phyloP scores from a whole-genome alignment of 352 stramenopile genomes.

The Phytopythium mirpurense region DNA sequence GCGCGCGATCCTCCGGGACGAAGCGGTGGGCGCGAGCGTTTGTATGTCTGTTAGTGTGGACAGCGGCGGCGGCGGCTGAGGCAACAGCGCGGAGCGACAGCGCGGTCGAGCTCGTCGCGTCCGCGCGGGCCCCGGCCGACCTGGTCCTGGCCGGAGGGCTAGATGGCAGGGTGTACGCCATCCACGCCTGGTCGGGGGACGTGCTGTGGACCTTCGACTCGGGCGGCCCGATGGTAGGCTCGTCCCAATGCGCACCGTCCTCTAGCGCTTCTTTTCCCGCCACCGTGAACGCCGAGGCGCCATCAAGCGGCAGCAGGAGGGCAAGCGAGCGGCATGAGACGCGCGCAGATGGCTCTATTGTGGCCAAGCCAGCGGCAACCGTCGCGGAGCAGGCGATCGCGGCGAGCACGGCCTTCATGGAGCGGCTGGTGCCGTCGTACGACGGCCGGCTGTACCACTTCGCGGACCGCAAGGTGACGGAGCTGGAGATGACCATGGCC shows the following conservation, averaged over 20 bases:
- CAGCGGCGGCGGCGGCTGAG: neutral
- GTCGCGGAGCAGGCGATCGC: conserved; percentile 20
- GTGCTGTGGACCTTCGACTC: conserved; percentile 82
- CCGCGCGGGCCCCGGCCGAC: conserved; percentile 14
- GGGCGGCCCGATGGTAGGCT: conserved; percentile 76
- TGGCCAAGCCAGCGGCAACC: conserved; percentile 5
- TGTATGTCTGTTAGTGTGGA: neutral
- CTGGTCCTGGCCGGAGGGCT: conserved; percentile 67
- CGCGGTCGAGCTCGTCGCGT: neutral
- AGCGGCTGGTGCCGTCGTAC: conserved; percentile 65
- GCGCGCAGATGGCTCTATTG: neutral
- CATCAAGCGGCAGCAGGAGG: conserved; percentile 8
- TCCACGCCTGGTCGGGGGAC: conserved; percentile 76
- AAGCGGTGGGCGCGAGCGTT: neutral
- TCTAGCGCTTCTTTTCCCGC: neutral
- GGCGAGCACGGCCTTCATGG: conserved; percentile 33
- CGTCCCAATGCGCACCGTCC: conserved; percentile 31
- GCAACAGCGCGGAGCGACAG: neutral
- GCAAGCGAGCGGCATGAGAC: conserved; percentile 1
- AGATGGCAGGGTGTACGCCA: conserved; percentile 68
- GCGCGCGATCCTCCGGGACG: neutral
- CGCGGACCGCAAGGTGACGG: conserved; percentile 46
- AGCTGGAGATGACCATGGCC: conserved; percentile 73
- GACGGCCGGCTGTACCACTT: conserved; percentile 77
- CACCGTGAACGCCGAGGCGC: conserved; percentile 9